Evolutionary conservation across 768 basidiomycete genomes (phyloP).

Genomic region (Leccinum arenicola): DNA sequence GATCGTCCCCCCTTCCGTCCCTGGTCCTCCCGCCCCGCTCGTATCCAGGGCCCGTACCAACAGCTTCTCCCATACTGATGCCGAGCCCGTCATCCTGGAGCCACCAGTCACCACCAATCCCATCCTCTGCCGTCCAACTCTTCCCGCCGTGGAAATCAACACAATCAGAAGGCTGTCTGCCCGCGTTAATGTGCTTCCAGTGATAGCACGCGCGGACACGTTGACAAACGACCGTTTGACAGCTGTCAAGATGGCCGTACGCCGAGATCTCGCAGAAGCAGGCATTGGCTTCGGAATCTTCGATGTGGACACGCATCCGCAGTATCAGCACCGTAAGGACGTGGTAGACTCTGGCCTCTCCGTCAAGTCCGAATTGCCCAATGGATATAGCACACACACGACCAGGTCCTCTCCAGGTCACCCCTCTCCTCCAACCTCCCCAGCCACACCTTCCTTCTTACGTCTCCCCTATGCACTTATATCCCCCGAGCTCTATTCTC

Average conservation of each 20-base stretch:
- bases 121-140: constrained; percentile 60
- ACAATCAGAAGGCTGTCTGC: constrained; percentile 77
- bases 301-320: constrained; percentile 64
- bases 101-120: constrained; percentile 76
- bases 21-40: constrained; percentile 64
- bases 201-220: constrained; percentile 78
- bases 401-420: constrained; percentile 51
- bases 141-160: constrained; percentile 68
- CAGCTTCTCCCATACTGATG: constrained; percentile 69
- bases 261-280: constrained; percentile 76
- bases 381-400: constrained; percentile 48
- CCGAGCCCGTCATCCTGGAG: constrained; percentile 77
- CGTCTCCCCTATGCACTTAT: constrained; percentile 83
- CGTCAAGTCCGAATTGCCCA: constrained; percentile 50
- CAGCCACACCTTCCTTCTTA: constrained; percentile 55
- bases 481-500: constrained; percentile 80
- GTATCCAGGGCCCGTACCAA: constrained; percentile 66
- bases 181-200: constrained; percentile 85
- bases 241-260: constrained; percentile 76
- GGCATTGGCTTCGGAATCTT: constrained; percentile 91
- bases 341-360: constrained; percentile 40
- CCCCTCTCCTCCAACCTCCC: constrained; percentile 67
- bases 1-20: constrained; percentile 69
- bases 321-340: constrained; percentile 43
- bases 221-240: constrained; percentile 80